Evolutionary conservation across 1,139 yeast genomes (phyloP).

Genomic region (Candida neerlandica): DNA sequence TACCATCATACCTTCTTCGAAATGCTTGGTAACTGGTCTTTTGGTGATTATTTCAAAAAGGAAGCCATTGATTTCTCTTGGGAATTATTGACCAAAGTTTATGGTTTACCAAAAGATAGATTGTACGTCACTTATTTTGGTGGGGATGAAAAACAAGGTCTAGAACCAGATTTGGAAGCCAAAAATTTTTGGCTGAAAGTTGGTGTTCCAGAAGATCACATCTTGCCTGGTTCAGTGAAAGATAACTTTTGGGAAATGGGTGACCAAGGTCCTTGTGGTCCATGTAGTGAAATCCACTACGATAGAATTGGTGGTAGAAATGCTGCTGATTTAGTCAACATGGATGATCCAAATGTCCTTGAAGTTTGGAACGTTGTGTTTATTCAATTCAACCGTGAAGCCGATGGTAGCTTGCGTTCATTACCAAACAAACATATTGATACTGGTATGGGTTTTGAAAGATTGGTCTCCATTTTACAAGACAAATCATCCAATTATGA

Average conservation of each 20-base stretch:
- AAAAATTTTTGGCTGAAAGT: slow-evolving; percentile 80
- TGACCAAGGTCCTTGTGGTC: slow-evolving; percentile 99
- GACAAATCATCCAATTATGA: slow-evolving; percentile 91
- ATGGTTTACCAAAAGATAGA: slow-evolving; percentile 75
- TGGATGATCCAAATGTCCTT: slow-evolving; percentile 96
- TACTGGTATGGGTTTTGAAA: slow-evolving; percentile 98
- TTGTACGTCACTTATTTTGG: slow-evolving; percentile 94
- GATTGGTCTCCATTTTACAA: slow-evolving; percentile 92
- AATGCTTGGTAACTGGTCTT: slow-evolving; percentile 99
- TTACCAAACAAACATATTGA: slow-evolving; percentile 95
- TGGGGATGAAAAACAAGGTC: slow-evolving; percentile 82
- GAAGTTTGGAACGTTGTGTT: slow-evolving; percentile 98
- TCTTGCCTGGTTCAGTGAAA: slow-evolving; percentile 83
- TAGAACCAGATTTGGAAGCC: slow-evolving; percentile 94
- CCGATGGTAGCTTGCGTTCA: slow-evolving; percentile 76
- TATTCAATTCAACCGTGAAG: slow-evolving; percentile 93
- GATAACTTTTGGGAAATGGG: slow-evolving; percentile 99
- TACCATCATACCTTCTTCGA: slow-evolving; percentile 98
- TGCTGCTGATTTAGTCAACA: slow-evolving; percentile 84
- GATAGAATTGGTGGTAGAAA: slow-evolving; percentile 98
- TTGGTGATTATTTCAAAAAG: slow-evolving; percentile 95
- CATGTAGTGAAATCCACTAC: slow-evolving; percentile 96
- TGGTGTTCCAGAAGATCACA: slow-evolving; percentile 91
- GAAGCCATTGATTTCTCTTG: slow-evolving; percentile 90
- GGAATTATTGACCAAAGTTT: slow-evolving; percentile 86